These are phyloP conservation scores for Citrus hindsii DNA, from an alignment of 345 rosid species.

Conservation along the genomic window DNA sequence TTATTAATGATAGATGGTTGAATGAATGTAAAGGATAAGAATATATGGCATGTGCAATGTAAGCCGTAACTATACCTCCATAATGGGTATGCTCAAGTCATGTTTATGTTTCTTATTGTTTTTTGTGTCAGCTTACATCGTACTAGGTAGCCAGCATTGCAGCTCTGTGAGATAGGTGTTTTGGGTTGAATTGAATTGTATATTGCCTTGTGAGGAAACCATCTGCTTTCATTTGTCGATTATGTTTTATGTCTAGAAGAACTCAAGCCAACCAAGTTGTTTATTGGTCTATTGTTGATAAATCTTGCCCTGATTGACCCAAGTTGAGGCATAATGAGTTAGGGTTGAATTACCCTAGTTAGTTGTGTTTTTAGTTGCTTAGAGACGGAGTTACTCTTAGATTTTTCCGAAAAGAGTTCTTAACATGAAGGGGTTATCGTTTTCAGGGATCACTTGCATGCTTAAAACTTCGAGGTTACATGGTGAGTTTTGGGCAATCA, in stretches of 20 bases:
- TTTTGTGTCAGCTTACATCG: neutral
- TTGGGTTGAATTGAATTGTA: neutral
- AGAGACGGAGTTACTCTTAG: neutral
- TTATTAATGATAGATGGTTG: neutral
- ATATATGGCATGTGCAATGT: neutral
- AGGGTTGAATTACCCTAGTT: neutral
- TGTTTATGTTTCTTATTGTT: neutral
- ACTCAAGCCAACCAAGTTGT: neutral
- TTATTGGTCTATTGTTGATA: neutral
- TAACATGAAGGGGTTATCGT: neutral
- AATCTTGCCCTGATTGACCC: neutral
- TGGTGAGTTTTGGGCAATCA: slow-evolving; percentile 91
- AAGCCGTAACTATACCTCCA: neutral
- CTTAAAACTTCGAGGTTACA: slow-evolving; percentile 69
- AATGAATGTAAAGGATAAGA: neutral
- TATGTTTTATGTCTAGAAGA: neutral
- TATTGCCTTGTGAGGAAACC: neutral
- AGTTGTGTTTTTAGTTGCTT: neutral
- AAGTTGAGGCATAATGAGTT: neutral
- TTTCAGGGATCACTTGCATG: slow-evolving; percentile 80
- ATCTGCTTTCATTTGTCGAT: neutral
- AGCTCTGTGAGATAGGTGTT: neutral
- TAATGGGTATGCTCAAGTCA: neutral
- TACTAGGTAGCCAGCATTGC: neutral
- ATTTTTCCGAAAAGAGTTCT: neutral